phyloP scores from a whole-genome alignment of 2,329 filamentous ascomycete genomes.

The Neonectria coccinea region DNA sequence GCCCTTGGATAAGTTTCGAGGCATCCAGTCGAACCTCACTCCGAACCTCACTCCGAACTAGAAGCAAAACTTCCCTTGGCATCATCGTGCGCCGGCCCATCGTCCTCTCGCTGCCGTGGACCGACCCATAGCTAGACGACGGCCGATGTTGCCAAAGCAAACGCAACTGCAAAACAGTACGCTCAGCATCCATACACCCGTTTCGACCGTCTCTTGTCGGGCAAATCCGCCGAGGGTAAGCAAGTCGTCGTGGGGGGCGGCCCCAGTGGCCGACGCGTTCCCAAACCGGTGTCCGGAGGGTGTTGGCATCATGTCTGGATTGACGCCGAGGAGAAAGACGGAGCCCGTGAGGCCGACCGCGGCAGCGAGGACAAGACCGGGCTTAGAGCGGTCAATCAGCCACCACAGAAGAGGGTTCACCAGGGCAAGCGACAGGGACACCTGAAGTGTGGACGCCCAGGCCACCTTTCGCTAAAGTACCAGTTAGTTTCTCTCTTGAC shows the following conservation, averaged over 20 bases:
- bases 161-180: slow-evolving; percentile 95
- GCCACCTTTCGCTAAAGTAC: slow-evolving; percentile 80
- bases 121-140: slow-evolving; percentile 74
- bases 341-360: slow-evolving; percentile 81
- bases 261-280: slow-evolving; percentile 33
- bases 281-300: slow-evolving; percentile 59
- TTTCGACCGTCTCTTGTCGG: slow-evolving; percentile 73
- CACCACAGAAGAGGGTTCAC: slow-evolving; percentile 97
- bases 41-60: background rate
- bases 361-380: slow-evolving; percentile 84
- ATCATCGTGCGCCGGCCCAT: slow-evolving; percentile 58
- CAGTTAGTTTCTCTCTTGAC: slow-evolving; percentile 32
- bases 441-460: slow-evolving; percentile 95
- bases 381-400: slow-evolving; percentile 88
- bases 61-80: background rate
- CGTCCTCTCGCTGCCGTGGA: slow-evolving; percentile 57
- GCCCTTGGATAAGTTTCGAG: background rate
- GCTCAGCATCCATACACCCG: slow-evolving; percentile 89
- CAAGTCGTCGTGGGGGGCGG: slow-evolving; percentile 29
- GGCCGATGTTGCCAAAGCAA: slow-evolving; percentile 95
- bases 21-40: background rate
- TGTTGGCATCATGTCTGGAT: slow-evolving; percentile 81
- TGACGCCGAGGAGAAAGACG: slow-evolving; percentile 76
- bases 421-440: slow-evolving; percentile 87
- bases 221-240: slow-evolving; percentile 63